Conservation (phyloP, 2,329 filamentous ascomycete species). For the Alternaria triticimaculans region DNA sequence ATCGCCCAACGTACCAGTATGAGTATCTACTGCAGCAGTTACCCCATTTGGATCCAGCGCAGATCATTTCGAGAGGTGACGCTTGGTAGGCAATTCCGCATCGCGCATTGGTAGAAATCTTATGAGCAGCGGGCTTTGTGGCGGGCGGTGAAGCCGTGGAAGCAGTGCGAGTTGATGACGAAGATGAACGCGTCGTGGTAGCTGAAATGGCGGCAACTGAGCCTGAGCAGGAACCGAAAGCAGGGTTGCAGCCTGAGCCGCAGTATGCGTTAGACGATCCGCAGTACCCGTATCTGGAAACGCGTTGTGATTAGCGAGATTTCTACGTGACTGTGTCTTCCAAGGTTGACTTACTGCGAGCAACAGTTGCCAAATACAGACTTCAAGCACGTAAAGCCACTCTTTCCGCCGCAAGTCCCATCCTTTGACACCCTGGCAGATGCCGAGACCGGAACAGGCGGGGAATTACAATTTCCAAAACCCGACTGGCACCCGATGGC, state of each 20-base stretch:
- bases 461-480: not conserved
- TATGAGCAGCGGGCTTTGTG: too few species aligned
- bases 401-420: not conserved
- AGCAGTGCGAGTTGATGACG: too few species aligned
- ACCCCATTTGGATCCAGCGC: too few species aligned
- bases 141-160: too few species aligned
- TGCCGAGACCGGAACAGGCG: not conserved
- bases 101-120: too few species aligned
- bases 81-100: too few species aligned
- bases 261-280: not conserved
- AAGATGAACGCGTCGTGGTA: too few species aligned
- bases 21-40: too few species aligned
- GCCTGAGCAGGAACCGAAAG: not conserved
- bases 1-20: too few species aligned
- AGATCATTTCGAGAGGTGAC: too few species aligned
- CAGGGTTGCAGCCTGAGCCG: not conserved
- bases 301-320: not conserved
- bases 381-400: not conserved
- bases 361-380: not conserved
- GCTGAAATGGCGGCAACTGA: not conserved
- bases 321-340: not conserved
- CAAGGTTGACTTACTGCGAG: not conserved
- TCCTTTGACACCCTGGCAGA: not conserved
- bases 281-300: not conserved
- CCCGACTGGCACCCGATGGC: not conserved